These are phyloP conservation scores for Ogataea thermomethanolica DNA, from an alignment of 805 yeast genomes.

Conservation along the genomic window DNA sequence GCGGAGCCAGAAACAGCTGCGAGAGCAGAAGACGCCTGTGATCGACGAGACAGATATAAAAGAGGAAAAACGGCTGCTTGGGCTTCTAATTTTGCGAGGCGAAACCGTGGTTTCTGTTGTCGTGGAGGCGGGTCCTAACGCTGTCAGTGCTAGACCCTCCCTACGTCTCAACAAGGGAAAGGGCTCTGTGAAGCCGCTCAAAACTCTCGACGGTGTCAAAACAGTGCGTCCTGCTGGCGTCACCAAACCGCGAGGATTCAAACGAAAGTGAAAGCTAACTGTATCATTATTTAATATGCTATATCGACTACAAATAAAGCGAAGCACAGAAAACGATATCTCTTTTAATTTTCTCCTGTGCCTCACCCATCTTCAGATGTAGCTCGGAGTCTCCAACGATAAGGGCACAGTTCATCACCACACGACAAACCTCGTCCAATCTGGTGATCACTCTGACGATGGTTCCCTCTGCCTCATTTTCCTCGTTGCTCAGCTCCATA, in stretches of 20 bases:
- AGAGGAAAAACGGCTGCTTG: slow-evolving; percentile 73
- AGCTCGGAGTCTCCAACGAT: slow-evolving; percentile 92
- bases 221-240: slow-evolving; percentile 20
- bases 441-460: slow-evolving; percentile 94
- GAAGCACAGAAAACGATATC: slow-evolving; percentile 98
- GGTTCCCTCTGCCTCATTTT: slow-evolving; percentile 72
- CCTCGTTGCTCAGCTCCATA: slow-evolving; percentile 82
- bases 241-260: slow-evolving; percentile 21
- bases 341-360: slow-evolving; percentile 92
- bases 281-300: slow-evolving; percentile 1
- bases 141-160: slow-evolving; percentile 30
- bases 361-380: slow-evolving; percentile 83
- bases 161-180: slow-evolving; percentile 32
- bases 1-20: slow-evolving; percentile 39
- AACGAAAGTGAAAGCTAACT: slow-evolving; percentile 10
- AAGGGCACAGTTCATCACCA: slow-evolving; percentile 89
- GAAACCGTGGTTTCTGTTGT: slow-evolving; percentile 74
- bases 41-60: slow-evolving; percentile 37
- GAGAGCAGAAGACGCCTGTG: slow-evolving; percentile 11
- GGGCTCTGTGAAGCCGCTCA: slow-evolving; percentile 31
- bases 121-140: slow-evolving; percentile 60
- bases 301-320: slow-evolving; percentile 56
- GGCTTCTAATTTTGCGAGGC: slow-evolving; percentile 82
- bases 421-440: slow-evolving; percentile 91
- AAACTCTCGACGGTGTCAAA: slow-evolving; percentile 21